Evolutionary conservation across 805 yeast species (phyloP), one percentile per base, ranked within the genome.

Genomic region (Priceomyces castillae): DNA sequence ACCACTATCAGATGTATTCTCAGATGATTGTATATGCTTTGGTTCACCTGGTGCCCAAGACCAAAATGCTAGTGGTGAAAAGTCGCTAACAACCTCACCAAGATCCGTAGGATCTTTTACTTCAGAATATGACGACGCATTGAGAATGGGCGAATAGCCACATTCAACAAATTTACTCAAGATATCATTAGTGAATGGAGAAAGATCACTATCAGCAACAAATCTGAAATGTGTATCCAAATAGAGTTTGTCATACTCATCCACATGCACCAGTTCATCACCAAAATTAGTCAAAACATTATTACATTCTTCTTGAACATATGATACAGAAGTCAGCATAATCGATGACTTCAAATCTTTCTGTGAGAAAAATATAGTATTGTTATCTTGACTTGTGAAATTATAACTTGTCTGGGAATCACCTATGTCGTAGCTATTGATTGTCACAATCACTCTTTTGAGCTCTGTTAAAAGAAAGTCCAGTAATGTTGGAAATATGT

Each of bases 11-110:
- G 23, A 17, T 16, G 3, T 25, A 12, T 31, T 41, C 19, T 38
- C 39, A 22, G 38, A 43, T 10, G 39, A 23, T 15, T 23, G 26
- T 10, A 18, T 14, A 12, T 39, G 10, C 37, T 39, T 28, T 1
- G 94, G 94, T 54, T 84, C 77, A 7, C 64, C 59, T 0, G 71
- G 56, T 0, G 73, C 76, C 97, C 97, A 90, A 1, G 92, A 76
- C 97, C 97, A 90, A 30, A 76, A 61, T 12, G 66, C 53, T 7
- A 46, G 34, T 1, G 71, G 71, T 1, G 62, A 30, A 40, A 60
- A 67, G 17, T 54, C 28, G 38, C 58, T 47, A 20, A 56, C 48
- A 9, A 73, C 52, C 0, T 51, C 40, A 0, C 67, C 56, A 7
- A 74, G 58, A 12, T 58, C 51, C 11, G 61, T 28, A 9, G 66